A percentile compares a stretch with the other conserved stretches of the same genome.
Evolutionary conservation across 1,284 basidiomycete genomes (phyloP).

Genomic region (Rhodofomes roseus): DNA sequence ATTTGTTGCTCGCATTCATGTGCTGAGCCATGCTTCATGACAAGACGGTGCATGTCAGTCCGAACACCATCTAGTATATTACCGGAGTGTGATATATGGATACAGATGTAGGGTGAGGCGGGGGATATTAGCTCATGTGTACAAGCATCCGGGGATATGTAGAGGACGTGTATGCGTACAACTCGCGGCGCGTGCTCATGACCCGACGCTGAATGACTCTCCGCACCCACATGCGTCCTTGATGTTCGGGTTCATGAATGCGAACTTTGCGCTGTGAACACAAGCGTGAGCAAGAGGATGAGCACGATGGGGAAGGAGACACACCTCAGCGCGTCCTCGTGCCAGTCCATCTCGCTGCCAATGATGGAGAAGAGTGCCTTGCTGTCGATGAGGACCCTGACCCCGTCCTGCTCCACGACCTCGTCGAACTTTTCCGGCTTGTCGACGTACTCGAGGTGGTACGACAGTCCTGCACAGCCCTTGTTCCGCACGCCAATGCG

Average conservation of each 20-base stretch:
- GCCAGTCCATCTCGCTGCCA: conserved; percentile 99
- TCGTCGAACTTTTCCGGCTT: conserved; percentile 93
- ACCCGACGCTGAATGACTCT: conserved; percentile 75
- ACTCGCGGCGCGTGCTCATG: conserved; percentile 10
- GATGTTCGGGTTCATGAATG: conserved; percentile 88
- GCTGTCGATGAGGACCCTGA: conserved; percentile 92
- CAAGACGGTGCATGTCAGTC: too few species aligned
- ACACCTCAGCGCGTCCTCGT: conserved; percentile 85
- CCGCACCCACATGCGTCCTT: conserved; percentile 95
- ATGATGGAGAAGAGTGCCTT: conserved; percentile 99
- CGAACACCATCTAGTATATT: neutral
- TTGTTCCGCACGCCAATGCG: conserved; percentile 97
- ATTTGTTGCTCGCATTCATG: too few species aligned
- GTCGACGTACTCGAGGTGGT: conserved; percentile 96
- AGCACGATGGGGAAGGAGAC: conserved; percentile 20
- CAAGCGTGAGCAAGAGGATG: neutral
- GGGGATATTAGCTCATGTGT: neutral
- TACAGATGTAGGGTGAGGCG: neutral
- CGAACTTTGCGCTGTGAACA: conserved; percentile 74
- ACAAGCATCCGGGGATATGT: neutral
- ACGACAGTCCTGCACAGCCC: conserved; percentile 98
- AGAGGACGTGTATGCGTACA: neutral
- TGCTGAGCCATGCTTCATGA: too few species aligned
- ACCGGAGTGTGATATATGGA: neutral
- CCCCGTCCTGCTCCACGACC: conserved; percentile 93